Conservation (phyloP, 257 asterid species). For the Solanum clarkiae region DNA sequence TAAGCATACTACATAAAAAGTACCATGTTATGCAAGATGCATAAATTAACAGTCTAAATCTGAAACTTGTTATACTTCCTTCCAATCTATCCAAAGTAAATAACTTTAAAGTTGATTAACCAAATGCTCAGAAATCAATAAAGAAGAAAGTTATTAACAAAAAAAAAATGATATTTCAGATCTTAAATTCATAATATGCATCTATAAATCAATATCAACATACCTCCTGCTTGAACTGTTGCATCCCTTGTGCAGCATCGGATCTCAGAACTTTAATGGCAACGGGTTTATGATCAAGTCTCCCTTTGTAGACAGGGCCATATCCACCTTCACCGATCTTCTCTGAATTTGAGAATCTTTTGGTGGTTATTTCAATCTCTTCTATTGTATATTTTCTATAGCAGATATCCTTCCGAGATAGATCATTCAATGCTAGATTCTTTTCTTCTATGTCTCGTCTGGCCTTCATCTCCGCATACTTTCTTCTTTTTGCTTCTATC, state of each 20-base stretch:
- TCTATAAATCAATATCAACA: neutral
- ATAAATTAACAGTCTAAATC: neutral
- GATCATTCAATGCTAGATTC: neutral
- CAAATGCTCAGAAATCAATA: neutral
- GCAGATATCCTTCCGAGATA: neutral
- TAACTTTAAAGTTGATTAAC: neutral
- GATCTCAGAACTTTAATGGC: constrained; percentile 9
- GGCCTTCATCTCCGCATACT: constrained; percentile 6
- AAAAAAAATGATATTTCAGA: neutral
- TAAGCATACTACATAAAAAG: neutral
- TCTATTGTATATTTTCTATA: constrained; percentile 10
- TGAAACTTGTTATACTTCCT: neutral
- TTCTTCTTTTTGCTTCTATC: constrained; percentile 5
- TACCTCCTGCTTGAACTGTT: constrained; percentile 15
- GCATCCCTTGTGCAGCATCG: constrained; percentile 8
- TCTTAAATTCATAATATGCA: neutral
- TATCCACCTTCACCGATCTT: constrained; percentile 12
- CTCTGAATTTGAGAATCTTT: constrained; percentile 4
- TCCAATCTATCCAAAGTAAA: neutral
- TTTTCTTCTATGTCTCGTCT: constrained; percentile 3
- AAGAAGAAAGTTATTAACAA: neutral
- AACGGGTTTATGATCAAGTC: constrained; percentile 1
- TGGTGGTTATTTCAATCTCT: constrained; percentile 12
- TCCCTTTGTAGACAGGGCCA: constrained; percentile 5
- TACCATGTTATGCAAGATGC: neutral